Percentiles rank a stretch among this genome's conserved stretches.
These are phyloP conservation scores for Schwanniomyces etchellsii DNA, from an alignment of 1,139 yeast genomes.

Conservation along the genomic window DNA sequence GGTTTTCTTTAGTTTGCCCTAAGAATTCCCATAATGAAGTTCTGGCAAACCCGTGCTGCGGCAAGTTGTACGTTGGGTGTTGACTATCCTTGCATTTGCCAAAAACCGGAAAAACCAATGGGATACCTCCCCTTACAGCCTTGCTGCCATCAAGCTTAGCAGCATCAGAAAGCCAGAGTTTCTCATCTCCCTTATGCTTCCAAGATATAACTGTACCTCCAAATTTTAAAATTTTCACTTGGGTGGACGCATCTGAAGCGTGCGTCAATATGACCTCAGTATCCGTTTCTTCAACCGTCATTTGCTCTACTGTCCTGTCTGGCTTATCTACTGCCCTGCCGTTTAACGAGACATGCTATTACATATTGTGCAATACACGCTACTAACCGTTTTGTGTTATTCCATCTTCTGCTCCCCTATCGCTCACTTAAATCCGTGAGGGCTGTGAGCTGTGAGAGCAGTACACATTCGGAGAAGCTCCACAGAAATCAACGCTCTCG, in stretches of 20 bases:
- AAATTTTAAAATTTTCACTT: conserved; percentile 64
- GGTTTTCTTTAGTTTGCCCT: conserved; percentile 60
- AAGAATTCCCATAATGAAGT: conserved; percentile 86
- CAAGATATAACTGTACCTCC: conserved; percentile 91
- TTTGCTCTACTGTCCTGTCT: conserved; percentile 10
- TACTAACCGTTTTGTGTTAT: no score
- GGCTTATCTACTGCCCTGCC: background rate
- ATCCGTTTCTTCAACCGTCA: conserved; percentile 62
- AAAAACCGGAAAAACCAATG: conserved; percentile 91
- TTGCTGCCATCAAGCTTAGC: conserved; percentile 86
- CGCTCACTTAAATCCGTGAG: no score
- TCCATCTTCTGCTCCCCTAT: no score
- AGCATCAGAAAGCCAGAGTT: conserved; percentile 55
- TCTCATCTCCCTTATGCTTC: conserved; percentile 64
- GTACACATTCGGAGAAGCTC: no score
- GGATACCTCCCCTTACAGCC: conserved; percentile 96
- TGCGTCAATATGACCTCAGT: conserved; percentile 57
- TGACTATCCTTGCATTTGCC: conserved; percentile 53
- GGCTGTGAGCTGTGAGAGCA: no score
- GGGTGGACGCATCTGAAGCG: conserved; percentile 47
- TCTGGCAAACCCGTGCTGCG: conserved; percentile 96
- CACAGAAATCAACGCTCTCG: no score
- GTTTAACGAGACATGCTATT: no score
- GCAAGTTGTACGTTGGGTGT: conserved; percentile 47
- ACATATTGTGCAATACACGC: no score